Base-by-base conservation (phyloP, 75 land plant genomes). In the Picea glauca region DNA sequence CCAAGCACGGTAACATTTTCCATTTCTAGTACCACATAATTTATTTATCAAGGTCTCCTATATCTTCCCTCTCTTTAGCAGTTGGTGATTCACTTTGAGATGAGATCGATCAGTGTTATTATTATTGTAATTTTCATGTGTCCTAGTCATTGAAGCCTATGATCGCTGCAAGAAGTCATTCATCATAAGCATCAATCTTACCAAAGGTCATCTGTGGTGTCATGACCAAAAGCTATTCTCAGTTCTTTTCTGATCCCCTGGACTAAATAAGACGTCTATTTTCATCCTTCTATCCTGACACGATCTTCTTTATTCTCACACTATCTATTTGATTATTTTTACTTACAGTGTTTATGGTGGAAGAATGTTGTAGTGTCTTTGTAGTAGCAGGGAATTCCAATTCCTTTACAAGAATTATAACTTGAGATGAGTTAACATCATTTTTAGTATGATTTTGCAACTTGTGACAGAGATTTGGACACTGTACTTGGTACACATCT, bases 21-120 rank as follows among this genome's bases (percentile, higher is more conserved):
- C 94, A 79, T 67, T 85, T 26, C 90, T 78, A 62, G 85, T 85
- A 62, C 87, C 90, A 91, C 90, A 91, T 63, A 97, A 89, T 78
- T 95, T 97, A 76, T 86, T 91, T 5, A 90, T 97, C 65, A 97
- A 73, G 76, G 81, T 97, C 73, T 94, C 92, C 35, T 94, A 88
- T 64, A 81, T 74, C 50, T 89, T 91, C 17, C 93, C 91, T 72
- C 87, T 89, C 66, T 87, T 85, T 67, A 85, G 80, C 35, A 83
- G 21, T 58, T 70, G 76, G 33, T 84, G 83, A 56, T 84, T 91
- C 58, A 77, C 61, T 78, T 58, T 76, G 17, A 84, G 12, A 80
- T 74, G 75, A 38, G 77, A 84, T 73, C 77, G 14, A 46, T 5
- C 50, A 46, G 50, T 5, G 32, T 82, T 31, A 23, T 56, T 43